Percentiles rank a stretch among this genome's conserved stretches.
These are phyloP conservation scores for Chloromonas sp. DNA, from an alignment of 163 green algal species.

Conservation along the genomic window DNA sequence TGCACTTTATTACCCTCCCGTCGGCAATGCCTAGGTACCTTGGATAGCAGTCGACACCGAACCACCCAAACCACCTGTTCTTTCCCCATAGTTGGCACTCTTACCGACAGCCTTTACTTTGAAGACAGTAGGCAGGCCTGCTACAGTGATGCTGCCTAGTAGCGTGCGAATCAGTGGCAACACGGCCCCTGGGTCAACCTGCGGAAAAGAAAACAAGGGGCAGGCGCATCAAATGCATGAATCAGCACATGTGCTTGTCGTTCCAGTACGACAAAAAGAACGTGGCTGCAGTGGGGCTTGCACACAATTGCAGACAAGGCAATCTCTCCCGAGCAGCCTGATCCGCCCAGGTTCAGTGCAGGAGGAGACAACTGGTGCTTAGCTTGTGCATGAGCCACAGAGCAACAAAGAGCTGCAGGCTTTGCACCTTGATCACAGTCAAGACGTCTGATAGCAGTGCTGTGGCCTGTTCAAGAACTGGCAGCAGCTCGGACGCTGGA, in stretches of 20 bases:
- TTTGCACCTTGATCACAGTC: background rate
- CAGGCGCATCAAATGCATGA: background rate
- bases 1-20: too few species aligned
- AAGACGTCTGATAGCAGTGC: background rate
- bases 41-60: too few species aligned
- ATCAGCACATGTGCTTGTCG: background rate
- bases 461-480: background rate
- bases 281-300: too few species aligned
- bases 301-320: too few species aligned
- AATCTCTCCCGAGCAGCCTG: too few species aligned
- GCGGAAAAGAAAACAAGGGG: slow-evolving; percentile 7
- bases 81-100: background rate
- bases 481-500: background rate
- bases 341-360: too few species aligned
- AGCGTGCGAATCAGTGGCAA: slow-evolving; percentile 52
- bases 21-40: too few species aligned
- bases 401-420: background rate
- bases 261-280: too few species aligned
- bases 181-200: slow-evolving; percentile 38
- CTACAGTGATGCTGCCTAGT: slow-evolving; percentile 42
- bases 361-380: too few species aligned
- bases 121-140: slow-evolving; percentile 39
- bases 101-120: slow-evolving; percentile 49
- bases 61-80: too few species aligned
- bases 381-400: background rate